Conservation (phyloP, 2,329 filamentous ascomycete species). For the Aspergillus calidoustus region DNA sequence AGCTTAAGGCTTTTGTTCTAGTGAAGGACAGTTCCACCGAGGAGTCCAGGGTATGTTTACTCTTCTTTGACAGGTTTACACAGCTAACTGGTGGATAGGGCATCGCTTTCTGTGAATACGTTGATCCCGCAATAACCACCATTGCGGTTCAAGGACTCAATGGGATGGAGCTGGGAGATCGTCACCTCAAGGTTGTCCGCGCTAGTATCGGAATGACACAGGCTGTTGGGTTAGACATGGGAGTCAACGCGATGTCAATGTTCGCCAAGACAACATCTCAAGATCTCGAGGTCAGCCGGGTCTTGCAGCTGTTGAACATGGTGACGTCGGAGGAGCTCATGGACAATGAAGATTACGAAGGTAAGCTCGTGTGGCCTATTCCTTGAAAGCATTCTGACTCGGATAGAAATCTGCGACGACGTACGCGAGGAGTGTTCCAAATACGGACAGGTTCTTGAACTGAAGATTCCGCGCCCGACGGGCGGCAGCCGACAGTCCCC, state of each 20-base stretch:
- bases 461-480: constrained; percentile 89
- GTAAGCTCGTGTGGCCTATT: constrained; percentile 54
- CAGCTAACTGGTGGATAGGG: constrained; percentile 59
- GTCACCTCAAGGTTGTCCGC: constrained; percentile 80
- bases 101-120: constrained; percentile 95
- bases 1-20: constrained; percentile 87
- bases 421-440: constrained; percentile 92
- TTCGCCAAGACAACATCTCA: constrained; percentile 85
- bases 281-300: constrained; percentile 78
- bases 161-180: constrained; percentile 89
- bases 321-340: constrained; percentile 94
- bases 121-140: constrained; percentile 73
- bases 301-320: constrained; percentile 96
- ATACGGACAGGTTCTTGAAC: constrained; percentile 80
- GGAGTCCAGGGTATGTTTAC: constrained; percentile 75
- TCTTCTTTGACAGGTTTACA: constrained; percentile 8
- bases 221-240: constrained; percentile 87
- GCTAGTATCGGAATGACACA: constrained; percentile 96
- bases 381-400: constrained; percentile 10
- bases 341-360: constrained; percentile 93
- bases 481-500: constrained; percentile 81
- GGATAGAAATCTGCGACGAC: constrained; percentile 90
- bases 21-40: constrained; percentile 86
- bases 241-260: constrained; percentile 97
- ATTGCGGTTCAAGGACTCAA: constrained; percentile 90